A percentile compares a stretch with the other conserved stretches of the same genome.
Conservation (phyloP, 31 red algal species). For the Asparagopsis taxiformis region DNA sequence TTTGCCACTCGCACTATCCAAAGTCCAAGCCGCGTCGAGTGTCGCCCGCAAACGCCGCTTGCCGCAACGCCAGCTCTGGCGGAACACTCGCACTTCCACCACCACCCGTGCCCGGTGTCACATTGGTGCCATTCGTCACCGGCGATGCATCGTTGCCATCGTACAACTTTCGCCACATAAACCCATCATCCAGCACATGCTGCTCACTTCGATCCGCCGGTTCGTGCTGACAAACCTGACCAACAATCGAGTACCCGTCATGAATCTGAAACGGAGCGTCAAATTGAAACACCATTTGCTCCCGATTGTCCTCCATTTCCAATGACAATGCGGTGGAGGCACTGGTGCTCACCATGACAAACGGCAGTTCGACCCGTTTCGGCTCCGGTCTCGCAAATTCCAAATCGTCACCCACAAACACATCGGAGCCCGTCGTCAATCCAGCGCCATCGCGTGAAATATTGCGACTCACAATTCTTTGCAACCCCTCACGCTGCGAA, state of each 20-base stretch:
- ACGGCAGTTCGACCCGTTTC: constrained; percentile 7
- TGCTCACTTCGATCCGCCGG: too few relatives aligned
- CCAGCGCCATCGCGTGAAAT: background rate
- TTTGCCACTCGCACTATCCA: too few relatives aligned
- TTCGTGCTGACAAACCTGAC: constrained; percentile 1
- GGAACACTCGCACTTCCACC: too few relatives aligned
- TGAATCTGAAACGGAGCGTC: constrained; percentile 2
- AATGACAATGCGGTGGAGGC: background rate
- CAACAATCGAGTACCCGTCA: constrained; percentile 9
- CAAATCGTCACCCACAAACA: background rate
- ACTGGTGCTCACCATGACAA: constrained; percentile 7
- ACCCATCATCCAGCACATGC: background rate
- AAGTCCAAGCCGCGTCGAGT: too few relatives aligned
- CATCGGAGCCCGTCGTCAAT: constrained; percentile 4
- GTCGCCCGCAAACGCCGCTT: too few relatives aligned
- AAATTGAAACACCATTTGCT: constrained; percentile 2
- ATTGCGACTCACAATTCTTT: constrained; percentile 9
- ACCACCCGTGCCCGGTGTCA: background rate
- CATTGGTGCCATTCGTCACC: background rate
- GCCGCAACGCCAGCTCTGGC: too few relatives aligned
- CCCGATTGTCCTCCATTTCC: constrained; percentile 11
- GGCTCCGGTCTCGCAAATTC: constrained; percentile 8
- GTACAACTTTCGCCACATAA: constrained; percentile 12
- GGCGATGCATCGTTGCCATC: constrained; percentile 1
- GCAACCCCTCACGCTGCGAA: background rate